These are phyloP conservation scores for Kurtzmaniella natalensis DNA, from an alignment of 1,139 yeast species.

Conservation along the genomic window DNA sequence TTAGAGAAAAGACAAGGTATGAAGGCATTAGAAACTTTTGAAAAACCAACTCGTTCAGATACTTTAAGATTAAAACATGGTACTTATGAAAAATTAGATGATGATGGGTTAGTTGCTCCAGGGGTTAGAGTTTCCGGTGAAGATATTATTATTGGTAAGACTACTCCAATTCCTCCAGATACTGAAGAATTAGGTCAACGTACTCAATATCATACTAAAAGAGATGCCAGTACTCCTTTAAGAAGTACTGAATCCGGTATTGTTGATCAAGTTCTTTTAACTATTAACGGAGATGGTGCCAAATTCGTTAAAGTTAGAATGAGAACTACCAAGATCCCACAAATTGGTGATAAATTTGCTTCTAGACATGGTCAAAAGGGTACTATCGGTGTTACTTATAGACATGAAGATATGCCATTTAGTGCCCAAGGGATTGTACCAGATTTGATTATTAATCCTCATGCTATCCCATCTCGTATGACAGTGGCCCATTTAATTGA, in stretches of 20 bases:
- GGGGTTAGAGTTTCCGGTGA: conserved; percentile 99
- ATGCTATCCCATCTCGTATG: conserved; percentile 99
- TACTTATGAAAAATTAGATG: conserved; percentile 95
- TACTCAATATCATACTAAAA: conserved; percentile 94
- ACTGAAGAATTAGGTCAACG: conserved; percentile 98
- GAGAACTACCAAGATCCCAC: conserved; percentile 98
- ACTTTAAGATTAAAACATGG: conserved; percentile 96
- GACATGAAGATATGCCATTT: conserved; percentile 99
- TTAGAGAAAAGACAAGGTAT: conserved; percentile 98
- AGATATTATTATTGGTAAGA: conserved; percentile 96
- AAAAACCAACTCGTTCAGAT: conserved; percentile 91
- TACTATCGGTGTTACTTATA: conserved; percentile 97
- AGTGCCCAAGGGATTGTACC: conserved; percentile 96
- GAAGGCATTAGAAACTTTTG: conserved; percentile 95
- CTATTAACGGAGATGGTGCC: conserved; percentile 97
- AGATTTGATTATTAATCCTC: conserved; percentile 95
- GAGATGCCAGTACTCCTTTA: conserved; percentile 97
- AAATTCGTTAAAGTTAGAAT: conserved; percentile 96
- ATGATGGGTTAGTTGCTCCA: conserved; percentile 96
- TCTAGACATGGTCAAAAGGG: conserved; percentile 99
- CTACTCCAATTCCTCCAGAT: conserved; percentile 97
- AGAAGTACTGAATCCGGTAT: conserved; percentile 97
- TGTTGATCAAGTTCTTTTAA: conserved; percentile 93
- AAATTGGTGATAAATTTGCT: conserved; percentile 98
- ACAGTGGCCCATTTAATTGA: conserved; percentile 99